Conservation (phyloP, 106 monocot species). For the Acanthochlamys bracteata region DNA sequence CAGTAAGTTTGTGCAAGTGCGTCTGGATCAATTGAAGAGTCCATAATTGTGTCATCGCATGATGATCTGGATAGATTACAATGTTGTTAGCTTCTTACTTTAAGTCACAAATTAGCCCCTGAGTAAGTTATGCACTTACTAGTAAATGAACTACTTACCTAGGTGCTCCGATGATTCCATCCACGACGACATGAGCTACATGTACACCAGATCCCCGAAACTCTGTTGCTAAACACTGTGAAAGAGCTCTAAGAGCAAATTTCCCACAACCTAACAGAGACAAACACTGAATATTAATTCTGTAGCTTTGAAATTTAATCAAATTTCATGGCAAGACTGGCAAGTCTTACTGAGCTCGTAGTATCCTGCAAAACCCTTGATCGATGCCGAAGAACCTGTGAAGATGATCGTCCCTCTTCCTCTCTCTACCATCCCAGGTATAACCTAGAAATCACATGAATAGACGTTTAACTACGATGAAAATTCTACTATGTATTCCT, state of each 20-base stretch:
- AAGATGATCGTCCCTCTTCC: slow-evolving; percentile 61
- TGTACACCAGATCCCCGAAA: slow-evolving; percentile 37
- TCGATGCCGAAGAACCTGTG: slow-evolving; percentile 53
- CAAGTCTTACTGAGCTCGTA: slow-evolving; percentile 36
- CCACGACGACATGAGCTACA: slow-evolving; percentile 46
- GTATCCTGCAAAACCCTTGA: slow-evolving; percentile 40
- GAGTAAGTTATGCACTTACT: too few relatives aligned
- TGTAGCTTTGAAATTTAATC: background rate
- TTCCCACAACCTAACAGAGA: slow-evolving; percentile 47
- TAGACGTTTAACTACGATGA: too few relatives aligned
- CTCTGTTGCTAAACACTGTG: slow-evolving; percentile 49
- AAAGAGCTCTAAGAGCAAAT: slow-evolving; percentile 55
- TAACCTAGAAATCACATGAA: slow-evolving; percentile 23
- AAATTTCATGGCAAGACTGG: background rate
- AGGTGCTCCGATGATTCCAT: slow-evolving; percentile 28
- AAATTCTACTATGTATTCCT: too few relatives aligned
- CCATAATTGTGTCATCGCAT: slow-evolving; percentile 8
- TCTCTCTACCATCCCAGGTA: slow-evolving; percentile 56
- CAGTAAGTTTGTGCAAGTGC: slow-evolving; percentile 58
- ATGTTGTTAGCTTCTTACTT: background rate
- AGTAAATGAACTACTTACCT: slow-evolving; percentile 16
- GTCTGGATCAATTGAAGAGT: slow-evolving; percentile 36
- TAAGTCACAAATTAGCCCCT: background rate
- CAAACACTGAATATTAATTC: background rate
- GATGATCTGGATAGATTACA: slow-evolving; percentile 9